Percentiles rank a stretch among this genome's conserved stretches.
These are phyloP conservation scores for Candida krabiensis DNA, from an alignment of 805 yeast species.

Conservation along the genomic window DNA sequence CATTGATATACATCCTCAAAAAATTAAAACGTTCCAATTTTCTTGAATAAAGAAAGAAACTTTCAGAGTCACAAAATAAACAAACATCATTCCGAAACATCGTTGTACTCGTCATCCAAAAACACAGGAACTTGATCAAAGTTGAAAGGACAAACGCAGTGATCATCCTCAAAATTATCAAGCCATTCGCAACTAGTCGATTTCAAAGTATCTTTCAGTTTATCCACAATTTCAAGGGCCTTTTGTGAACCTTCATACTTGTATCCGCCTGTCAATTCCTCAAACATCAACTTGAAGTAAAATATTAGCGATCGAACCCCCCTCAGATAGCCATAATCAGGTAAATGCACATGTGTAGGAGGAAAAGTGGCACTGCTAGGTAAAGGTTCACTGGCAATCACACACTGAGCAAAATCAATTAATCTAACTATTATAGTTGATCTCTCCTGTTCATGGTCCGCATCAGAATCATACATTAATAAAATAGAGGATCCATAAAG, in stretches of 20 bases:
- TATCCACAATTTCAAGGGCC: slow-evolving; percentile 18
- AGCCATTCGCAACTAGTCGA: slow-evolving; percentile 33
- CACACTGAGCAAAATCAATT: slow-evolving; percentile 95
- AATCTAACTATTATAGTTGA: slow-evolving; percentile 54
- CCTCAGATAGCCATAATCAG: slow-evolving; percentile 82
- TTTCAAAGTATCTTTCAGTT: slow-evolving; percentile 20
- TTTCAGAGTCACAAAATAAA: no score
- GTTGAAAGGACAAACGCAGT: slow-evolving; percentile 21
- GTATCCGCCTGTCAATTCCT: slow-evolving; percentile 46
- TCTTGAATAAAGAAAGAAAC: no score
- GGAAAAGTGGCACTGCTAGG: slow-evolving; percentile 57
- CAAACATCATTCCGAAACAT: slow-evolving; percentile 33
- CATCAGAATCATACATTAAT: slow-evolving; percentile 81
- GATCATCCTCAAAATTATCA: slow-evolving; percentile 33
- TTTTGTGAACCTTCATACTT: slow-evolving; percentile 19
- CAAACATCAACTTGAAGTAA: slow-evolving; percentile 64
- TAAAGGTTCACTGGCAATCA: slow-evolving; percentile 58
- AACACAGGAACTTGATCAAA: slow-evolving; percentile 25
- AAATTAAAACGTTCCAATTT: no score
- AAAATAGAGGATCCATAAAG: slow-evolving; percentile 89
- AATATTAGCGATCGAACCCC: slow-evolving; percentile 75
- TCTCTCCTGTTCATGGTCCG: slow-evolving; percentile 13
- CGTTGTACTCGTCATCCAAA: slow-evolving; percentile 23
- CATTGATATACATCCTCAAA: background rate
- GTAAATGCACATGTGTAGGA: slow-evolving; percentile 59